Evolutionary conservation across 345 rosid genomes (phyloP), one percentile per base, ranked within the genome.

Genomic region (Sonneratia caseolaris): DNA sequence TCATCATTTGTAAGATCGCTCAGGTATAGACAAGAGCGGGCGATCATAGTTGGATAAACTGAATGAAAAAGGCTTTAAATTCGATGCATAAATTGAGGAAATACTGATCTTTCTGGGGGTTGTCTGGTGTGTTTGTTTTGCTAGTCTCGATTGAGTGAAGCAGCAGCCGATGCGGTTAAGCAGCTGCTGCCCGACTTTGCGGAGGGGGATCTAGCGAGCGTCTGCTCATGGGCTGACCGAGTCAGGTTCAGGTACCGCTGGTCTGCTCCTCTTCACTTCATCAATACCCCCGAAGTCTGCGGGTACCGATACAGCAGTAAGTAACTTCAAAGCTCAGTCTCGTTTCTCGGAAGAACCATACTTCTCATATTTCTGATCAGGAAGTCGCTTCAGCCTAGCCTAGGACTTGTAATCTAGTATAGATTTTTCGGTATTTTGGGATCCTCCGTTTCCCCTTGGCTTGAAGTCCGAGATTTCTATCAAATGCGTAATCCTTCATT

Each of bases 271-370:
- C 96, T 90, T 73, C 97, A 92, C 73, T 90, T 66, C 79, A 77
- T 92, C 64, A 76, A 90, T 71, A 88, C 97, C 57, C 96, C 96
- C 43, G 93, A 92, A 74, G 9, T 79, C 18, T 92, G 97, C 76
- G 70, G 74, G 22, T 92, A 88, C 77, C 70, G 75, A 37, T 87
- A 88, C 85, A 77, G 37, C 40, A 82, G 96, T 90, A 66, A 79
- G 89, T 73, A 18, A 11, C 9, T 9, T 35, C 9, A 45, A 9
- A 61, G 48, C 3, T 72, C 0, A 36, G 47, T 73, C 70, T 32
- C 51, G 1, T 7, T 36, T 37, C 37, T 15, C 22, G 62, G 5
- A 37, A 37, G 51, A 55, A 18, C 53, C 43, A 8, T 35, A 27
- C 38, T 61, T 68, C 32, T 7, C 27, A 7, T 27, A 36, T 66